Evolutionary conservation across 257 asterid genomes (phyloP).

Genomic region (Apocynum venetum): DNA sequence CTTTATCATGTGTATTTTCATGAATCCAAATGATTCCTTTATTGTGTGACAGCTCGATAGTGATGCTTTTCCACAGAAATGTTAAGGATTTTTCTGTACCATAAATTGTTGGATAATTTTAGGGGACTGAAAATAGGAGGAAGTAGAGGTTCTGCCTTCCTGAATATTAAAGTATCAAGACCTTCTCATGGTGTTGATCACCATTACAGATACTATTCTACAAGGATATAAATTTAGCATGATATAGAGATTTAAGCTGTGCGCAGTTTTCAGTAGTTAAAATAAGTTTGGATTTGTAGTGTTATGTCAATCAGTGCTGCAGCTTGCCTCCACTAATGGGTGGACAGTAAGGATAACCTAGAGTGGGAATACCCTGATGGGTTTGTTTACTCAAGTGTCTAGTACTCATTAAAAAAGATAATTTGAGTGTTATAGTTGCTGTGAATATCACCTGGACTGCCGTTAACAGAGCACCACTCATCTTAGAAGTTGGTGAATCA

Average conservation of each 20-base stretch:
- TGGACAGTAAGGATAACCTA: not conserved
- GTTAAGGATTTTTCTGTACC: not conserved
- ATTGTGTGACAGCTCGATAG: not conserved
- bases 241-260: not conserved
- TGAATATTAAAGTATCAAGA: not conserved
- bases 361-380: not conserved
- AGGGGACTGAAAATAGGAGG: not conserved
- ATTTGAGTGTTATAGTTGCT: not conserved
- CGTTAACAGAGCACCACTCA: too few species aligned
- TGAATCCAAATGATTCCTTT: not conserved
- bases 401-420: not conserved
- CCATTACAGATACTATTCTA: not conserved
- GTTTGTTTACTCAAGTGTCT: not conserved
- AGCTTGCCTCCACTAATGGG: not conserved
- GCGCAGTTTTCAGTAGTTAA: not conserved
- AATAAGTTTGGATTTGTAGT: not conserved
- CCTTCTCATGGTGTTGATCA: not conserved
- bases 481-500: not conserved
- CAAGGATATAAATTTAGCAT: not conserved
- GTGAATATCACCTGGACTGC: not conserved
- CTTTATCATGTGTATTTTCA: not conserved
- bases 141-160: not conserved
- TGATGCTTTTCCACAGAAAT: not conserved
- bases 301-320: not conserved
- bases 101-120: too few species aligned